A percentile compares a stretch with the other conserved stretches of the same genome.
These are phyloP conservation scores for Suillus americanus DNA, from an alignment of 768 basidiomycete genomes.

Conservation along the genomic window DNA sequence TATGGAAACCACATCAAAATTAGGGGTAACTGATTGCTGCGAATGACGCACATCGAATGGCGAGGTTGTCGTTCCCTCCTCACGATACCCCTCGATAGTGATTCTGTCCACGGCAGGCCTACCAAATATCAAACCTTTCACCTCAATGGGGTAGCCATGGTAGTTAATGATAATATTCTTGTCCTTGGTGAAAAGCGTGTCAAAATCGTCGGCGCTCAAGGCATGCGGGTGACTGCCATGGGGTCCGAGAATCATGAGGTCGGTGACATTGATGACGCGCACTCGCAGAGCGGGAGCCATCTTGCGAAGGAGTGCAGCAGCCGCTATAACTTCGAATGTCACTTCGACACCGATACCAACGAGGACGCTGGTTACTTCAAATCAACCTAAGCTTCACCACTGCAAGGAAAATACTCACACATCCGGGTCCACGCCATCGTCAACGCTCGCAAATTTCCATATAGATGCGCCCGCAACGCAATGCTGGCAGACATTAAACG, in stretches of 20 bases:
- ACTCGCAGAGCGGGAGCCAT: constrained; percentile 72
- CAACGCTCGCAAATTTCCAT: constrained; percentile 81
- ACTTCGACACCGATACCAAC: constrained; percentile 88
- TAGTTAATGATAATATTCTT: constrained; percentile 78
- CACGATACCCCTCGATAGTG: constrained; percentile 61
- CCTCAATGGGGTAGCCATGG: constrained; percentile 77
- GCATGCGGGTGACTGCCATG: constrained; percentile 77
- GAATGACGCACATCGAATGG: constrained; percentile 63
- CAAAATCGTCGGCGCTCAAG: constrained; percentile 59
- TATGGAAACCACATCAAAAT: constrained; percentile 22
- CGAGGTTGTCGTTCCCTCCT: constrained; percentile 80
- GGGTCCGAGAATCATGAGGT: constrained; percentile 78
- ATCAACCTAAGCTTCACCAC: neutral
- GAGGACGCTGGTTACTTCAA: constrained; percentile 50
- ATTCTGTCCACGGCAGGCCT: constrained; percentile 49
- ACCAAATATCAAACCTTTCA: constrained; percentile 65
- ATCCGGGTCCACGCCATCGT: constrained; percentile 70
- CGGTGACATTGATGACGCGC: constrained; percentile 86
- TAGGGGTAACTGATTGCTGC: neutral
- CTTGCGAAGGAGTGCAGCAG: constrained; percentile 75
- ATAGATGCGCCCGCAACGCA: constrained; percentile 86
- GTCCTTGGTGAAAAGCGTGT: constrained; percentile 70
- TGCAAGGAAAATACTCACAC: constrained; percentile 43
- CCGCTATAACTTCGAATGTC: constrained; percentile 87
- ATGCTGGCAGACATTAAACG: constrained; percentile 45